Base-by-base conservation (phyloP, 176 grass and related monocot species). In the Oryza meyeriana region DNA sequence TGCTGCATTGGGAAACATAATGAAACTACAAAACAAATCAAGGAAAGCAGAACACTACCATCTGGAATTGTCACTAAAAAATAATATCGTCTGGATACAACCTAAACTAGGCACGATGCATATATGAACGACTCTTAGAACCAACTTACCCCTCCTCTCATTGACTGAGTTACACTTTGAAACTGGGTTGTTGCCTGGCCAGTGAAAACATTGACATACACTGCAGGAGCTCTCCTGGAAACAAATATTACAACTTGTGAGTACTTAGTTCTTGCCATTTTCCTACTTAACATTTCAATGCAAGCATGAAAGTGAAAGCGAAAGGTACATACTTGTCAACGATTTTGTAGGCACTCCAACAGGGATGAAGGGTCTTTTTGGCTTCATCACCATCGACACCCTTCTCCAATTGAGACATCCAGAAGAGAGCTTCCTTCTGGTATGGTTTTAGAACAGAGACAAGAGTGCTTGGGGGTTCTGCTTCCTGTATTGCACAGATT, bases 401-500 rank as follows among this genome's bases (percentile, higher is more conserved):
- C 70, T 94, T 91, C 88, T 94, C 95, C 66, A 97, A 80, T 82
- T 88, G 87, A 39, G 92, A 92, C 95, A 97, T 97, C 92, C 95
- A 94, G 69, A 92, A 89, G 52, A 94, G 88, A 78, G 95, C 95
- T 82, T 97, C 88, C 52, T 94, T 97, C 71, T 97, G 92, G 75
- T 97, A 97, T 4, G 92, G 95, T 77, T 90, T 87, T 69, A 97
- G 84, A 77, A 89, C 81, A 42, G 79, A 92, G 16, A 87, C 74
- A 69, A 97, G 90, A 52, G 95, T 91, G 48, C 59, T 69, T 39
- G 95, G 95, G 3, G 87, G 85, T 47, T 94, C 78, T 72, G 88
- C 92, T 97, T 97, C 95, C 95, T 97, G 47, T 69, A 74, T 47
- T 57, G 50, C 22, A 4, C 57, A 30, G 35, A 24, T 32, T 62